Base-by-base conservation (phyloP, 2,329 filamentous ascomycete genomes). In the Xylaria sp. region DNA sequence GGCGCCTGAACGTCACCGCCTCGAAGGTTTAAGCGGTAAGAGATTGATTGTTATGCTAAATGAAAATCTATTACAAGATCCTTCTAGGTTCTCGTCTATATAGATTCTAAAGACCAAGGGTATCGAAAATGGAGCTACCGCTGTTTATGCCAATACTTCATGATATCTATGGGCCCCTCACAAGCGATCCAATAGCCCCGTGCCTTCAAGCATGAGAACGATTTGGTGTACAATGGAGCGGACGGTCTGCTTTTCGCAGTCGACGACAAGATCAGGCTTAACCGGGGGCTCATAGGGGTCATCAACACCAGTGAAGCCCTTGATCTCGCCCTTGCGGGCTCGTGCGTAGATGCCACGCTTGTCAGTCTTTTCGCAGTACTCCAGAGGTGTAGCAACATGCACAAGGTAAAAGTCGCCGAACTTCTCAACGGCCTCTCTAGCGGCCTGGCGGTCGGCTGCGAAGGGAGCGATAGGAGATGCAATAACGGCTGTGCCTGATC, bases 241-340 rank as follows among this genome's bases (percentile, higher is more conserved):
- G 57, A 98, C 94, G 73, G 89, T 92, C 82, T 93, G 93, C 87
- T 92, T 96, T 83, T 92, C 90, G 65, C 91, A 81, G 81, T 98
- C 92, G 46, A 98, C 95, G 5, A 89, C 89, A 73, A 99, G 85
- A 80, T 98, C 90, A 38, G 94, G 88, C 83, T 95, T 94, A 74
- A 83, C 77, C 10, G 96, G 96, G 26, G 82, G 79, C 89, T 99
- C 96, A 79, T 99, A 99, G 58, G 96, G 94, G 84, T 98, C 95
- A 79, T 98, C 95, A 66, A 99, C 94, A 77, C 96, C 96, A 7
- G 96, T 99, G 88, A 99, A 99, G 72, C 94, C 94, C 89, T 94
- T 96, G 83, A 99, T 97, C 85, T 97, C 92, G 67, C 96, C 96
- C 23, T 86, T 87, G 71, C 96, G 89, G 48, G 96, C 96, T 80